Conservation (phyloP, 768 basidiomycete genomes). For the Macrocybe gigantea region DNA sequence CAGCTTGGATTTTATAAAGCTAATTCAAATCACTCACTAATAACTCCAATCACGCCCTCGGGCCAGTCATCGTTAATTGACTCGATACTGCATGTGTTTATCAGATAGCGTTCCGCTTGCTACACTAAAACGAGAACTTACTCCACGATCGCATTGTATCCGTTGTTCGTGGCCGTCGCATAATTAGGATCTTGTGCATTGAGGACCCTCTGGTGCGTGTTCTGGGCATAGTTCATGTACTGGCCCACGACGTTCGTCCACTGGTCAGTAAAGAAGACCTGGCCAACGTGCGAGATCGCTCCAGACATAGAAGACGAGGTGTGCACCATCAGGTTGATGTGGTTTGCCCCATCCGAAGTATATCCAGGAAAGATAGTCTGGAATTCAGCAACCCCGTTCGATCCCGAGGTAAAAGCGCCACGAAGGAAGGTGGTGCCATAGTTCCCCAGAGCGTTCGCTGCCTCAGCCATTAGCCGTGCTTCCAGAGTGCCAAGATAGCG, state of each 20-base stretch:
- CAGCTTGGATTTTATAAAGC: background rate
- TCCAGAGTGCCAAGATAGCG: background rate
- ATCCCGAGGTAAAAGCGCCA: slow-evolving; percentile 9
- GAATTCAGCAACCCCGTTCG: slow-evolving; percentile 23
- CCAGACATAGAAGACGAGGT: background rate
- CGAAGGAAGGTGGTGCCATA: slow-evolving; percentile 15
- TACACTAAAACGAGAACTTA: background rate
- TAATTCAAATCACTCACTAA: background rate
- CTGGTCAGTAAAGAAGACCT: slow-evolving; percentile 28
- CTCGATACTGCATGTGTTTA: slow-evolving; percentile 6
- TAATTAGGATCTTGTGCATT: slow-evolving; percentile 26
- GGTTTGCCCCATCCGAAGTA: slow-evolving; percentile 25
- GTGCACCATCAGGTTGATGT: slow-evolving; percentile 27
- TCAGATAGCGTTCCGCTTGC: slow-evolving; percentile 3
- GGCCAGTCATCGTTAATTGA: background rate
- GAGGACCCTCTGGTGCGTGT: slow-evolving; percentile 17
- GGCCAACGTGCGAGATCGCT: slow-evolving; percentile 23
- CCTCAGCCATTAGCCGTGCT: background rate
- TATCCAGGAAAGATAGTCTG: slow-evolving; percentile 24
- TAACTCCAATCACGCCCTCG: background rate
- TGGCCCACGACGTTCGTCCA: slow-evolving; percentile 22
- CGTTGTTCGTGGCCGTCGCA: slow-evolving; percentile 11
- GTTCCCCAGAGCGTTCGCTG: slow-evolving; percentile 13
- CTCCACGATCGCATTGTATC: slow-evolving; percentile 22
- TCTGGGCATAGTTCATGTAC: slow-evolving; percentile 19